Evolutionary conservation across 345 rosid species (phyloP).

Genomic region (Brassica nigra): DNA sequence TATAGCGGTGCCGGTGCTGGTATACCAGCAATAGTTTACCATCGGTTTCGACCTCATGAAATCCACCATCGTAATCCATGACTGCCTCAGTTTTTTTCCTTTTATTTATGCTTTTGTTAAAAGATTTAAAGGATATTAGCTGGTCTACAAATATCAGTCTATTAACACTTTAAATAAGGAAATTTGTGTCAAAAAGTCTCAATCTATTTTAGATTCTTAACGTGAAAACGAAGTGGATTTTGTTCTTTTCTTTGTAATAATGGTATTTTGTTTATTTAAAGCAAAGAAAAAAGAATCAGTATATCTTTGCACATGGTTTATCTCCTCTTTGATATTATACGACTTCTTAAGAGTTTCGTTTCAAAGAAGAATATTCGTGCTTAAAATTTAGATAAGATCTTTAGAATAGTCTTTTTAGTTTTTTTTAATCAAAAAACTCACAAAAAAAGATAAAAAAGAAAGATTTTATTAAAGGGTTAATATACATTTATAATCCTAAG

Average conservation of each 20-base stretch:
- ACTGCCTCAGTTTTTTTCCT: background rate
- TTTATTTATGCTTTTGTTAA: background rate
- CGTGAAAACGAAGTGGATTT: background rate
- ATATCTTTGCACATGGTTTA: background rate
- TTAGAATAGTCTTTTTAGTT: too few relatives aligned
- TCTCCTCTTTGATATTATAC: background rate
- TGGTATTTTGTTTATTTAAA: background rate
- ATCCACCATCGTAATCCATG: background rate
- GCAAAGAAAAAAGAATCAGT: background rate
- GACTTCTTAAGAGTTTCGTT: background rate
- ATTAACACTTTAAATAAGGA: background rate
- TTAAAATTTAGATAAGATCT: background rate
- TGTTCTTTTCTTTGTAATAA: background rate
- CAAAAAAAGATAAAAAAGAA: too few relatives aligned
- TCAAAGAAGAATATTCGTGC: background rate
- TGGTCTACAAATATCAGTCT: background rate
- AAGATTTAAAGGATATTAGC: background rate
- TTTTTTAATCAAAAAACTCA: too few relatives aligned
- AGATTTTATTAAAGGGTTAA: too few relatives aligned
- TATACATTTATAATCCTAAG: too few relatives aligned
- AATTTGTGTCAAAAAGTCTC: background rate
- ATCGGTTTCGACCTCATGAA: background rate
- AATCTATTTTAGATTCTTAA: background rate
- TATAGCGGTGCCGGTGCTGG: slow-evolving; percentile 12
- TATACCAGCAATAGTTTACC: background rate